Percentiles rank a stretch among this genome's conserved stretches.
Conservation (phyloP, 345 rosid genomes). For the Dipteronia dyeriana region DNA sequence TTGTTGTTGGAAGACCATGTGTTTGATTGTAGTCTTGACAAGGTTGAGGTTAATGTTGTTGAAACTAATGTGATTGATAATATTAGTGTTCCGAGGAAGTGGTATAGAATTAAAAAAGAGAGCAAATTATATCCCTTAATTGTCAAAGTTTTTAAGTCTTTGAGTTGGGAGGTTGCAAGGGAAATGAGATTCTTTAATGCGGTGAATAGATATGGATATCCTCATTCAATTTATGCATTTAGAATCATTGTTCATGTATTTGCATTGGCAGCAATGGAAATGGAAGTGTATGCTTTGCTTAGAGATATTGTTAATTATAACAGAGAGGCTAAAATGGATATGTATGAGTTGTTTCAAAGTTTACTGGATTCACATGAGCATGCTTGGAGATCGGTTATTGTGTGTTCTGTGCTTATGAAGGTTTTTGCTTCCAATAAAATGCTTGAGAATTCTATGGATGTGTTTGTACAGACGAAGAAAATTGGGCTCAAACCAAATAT, state of each 20-base stretch:
- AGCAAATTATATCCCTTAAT: constrained; percentile 29
- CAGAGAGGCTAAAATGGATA: constrained; percentile 31
- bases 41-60: neutral
- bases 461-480: constrained; percentile 30
- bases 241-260: constrained; percentile 39
- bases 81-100: neutral
- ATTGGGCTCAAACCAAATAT: constrained; percentile 38
- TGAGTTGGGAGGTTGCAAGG: constrained; percentile 43
- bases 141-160: constrained; percentile 44
- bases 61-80: constrained; percentile 16
- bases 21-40: constrained; percentile 26
- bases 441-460: constrained; percentile 44
- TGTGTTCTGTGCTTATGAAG: constrained; percentile 44
- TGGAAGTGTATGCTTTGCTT: constrained; percentile 46
- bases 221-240: constrained; percentile 33
- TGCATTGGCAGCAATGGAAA: constrained; percentile 32
- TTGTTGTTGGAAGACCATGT: constrained; percentile 34
- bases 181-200: constrained; percentile 28
- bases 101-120: neutral
- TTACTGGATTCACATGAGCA: constrained; percentile 35
- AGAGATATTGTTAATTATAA: constrained; percentile 38
- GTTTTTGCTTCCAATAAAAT: constrained; percentile 50
- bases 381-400: constrained; percentile 21
- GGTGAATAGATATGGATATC: constrained; percentile 31
- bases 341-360: constrained; percentile 33